Conservation (phyloP, 306 rosid genomes). For the Lathyrus sativus region DNA sequence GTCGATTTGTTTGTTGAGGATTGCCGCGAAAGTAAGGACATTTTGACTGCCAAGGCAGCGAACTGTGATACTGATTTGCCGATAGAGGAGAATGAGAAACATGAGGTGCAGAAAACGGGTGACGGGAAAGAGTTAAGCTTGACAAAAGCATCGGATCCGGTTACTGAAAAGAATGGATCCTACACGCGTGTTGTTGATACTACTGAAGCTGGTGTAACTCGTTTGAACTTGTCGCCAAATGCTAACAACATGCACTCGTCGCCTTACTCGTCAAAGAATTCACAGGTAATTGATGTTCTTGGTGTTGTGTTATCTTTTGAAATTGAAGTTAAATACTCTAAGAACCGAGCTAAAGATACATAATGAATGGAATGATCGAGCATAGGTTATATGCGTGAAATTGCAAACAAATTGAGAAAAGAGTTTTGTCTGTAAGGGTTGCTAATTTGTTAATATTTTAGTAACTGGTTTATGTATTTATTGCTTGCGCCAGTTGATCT, state of each 20-base stretch:
- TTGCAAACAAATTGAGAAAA: neutral
- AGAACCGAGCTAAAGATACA: neutral
- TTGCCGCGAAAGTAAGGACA: conserved; percentile 48
- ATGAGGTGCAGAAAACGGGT: conserved; percentile 43
- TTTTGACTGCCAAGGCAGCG: conserved; percentile 50
- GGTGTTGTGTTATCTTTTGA: conserved; percentile 16
- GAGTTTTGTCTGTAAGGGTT: conserved; percentile 6
- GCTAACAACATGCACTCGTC: conserved; percentile 49
- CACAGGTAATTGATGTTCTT: conserved; percentile 50
- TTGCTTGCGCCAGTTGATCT: neutral
- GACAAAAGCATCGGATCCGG: conserved; percentile 50
- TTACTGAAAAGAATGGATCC: conserved; percentile 46
- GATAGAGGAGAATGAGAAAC: conserved; percentile 53
- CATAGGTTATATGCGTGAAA: neutral
- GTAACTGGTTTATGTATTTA: conserved; percentile 18
- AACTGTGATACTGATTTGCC: conserved; percentile 46
- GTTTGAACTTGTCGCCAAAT: conserved; percentile 44
- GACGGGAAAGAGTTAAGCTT: conserved; percentile 46
- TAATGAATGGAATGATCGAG: neutral
- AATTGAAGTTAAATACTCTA: conserved; percentile 4
- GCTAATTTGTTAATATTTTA: conserved; percentile 23
- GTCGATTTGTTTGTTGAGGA: conserved; percentile 50
- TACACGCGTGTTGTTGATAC: conserved; percentile 41
- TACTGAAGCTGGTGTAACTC: conserved; percentile 49
- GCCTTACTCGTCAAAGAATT: conserved; percentile 57